Evolutionary conservation across 495 filamentous ascomycete genomes (phyloP).

Genomic region (Neurospora sp.): DNA sequence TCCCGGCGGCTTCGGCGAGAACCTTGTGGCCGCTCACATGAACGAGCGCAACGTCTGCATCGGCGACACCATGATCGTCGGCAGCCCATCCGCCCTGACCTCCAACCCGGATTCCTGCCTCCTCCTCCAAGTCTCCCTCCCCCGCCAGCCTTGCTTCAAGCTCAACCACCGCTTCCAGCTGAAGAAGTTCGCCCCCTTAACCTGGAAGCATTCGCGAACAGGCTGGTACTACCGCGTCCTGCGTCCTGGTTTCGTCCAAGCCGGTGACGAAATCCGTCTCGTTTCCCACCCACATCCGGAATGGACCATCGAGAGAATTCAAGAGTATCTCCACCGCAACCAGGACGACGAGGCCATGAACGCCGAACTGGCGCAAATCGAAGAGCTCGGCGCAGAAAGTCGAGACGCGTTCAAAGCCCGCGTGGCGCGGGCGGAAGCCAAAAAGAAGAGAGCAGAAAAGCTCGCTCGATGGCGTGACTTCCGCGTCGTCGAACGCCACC

Average conservation of each 20-base stretch:
- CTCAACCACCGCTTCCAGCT: conserved; percentile 46
- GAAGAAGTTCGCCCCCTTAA: conserved; percentile 41
- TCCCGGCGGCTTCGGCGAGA: conserved; percentile 48
- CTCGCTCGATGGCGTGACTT: conserved; percentile 34
- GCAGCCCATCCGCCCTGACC: background rate
- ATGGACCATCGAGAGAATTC: conserved; percentile 47
- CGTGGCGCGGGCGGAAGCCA: conserved; percentile 16
- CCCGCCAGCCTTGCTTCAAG: conserved; percentile 38
- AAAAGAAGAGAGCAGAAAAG: conserved; percentile 9
- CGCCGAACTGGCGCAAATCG: conserved; percentile 32
- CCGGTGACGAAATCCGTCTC: conserved; percentile 35
- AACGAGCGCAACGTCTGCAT: conserved; percentile 51
- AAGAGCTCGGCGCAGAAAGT: conserved; percentile 38
- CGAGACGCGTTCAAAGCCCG: conserved; percentile 28
- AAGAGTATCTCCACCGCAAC: conserved; percentile 44
- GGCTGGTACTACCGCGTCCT: conserved; percentile 49
- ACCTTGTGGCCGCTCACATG: conserved; percentile 38
- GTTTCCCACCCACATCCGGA: conserved; percentile 33
- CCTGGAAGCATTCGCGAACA: conserved; percentile 40
- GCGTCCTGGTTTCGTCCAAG: conserved; percentile 33
- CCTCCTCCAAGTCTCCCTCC: background rate
- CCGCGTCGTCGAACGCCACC: conserved; percentile 30
- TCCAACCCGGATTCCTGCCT: background rate
- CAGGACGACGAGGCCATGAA: conserved; percentile 33
- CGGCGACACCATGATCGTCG: conserved; percentile 40